Conservation (phyloP, 164 flowering plant species). For the Berberis vulgaris region DNA sequence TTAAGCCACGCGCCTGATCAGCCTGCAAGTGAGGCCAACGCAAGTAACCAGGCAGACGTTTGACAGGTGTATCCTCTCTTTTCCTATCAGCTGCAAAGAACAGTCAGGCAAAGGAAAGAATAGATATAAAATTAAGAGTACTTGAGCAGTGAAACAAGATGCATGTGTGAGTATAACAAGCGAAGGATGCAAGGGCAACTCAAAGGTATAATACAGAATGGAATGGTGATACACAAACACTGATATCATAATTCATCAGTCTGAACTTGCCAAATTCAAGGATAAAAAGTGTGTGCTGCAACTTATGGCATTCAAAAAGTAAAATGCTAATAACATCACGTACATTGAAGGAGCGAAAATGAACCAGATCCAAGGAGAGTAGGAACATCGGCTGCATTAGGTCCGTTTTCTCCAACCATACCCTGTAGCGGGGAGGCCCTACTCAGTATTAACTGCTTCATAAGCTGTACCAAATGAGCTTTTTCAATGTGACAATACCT, state of each 20-base stretch:
- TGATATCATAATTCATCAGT: not conserved
- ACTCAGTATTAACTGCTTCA: slow-evolving; percentile 67
- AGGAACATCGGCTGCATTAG: slow-evolving; percentile 87
- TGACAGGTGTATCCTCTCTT: slow-evolving; percentile 25
- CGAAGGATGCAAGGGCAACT: too few species aligned
- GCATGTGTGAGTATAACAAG: too few species aligned
- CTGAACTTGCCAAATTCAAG: slow-evolving; percentile 1
- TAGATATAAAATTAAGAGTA: not conserved
- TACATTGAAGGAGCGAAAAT: slow-evolving; percentile 72
- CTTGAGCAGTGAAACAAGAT: too few species aligned
- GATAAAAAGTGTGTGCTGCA: not conserved
- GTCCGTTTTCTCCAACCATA: slow-evolving; percentile 34
- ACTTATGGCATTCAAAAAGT: slow-evolving; percentile 2
- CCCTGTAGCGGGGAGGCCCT: slow-evolving; percentile 38
- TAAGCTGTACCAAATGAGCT: slow-evolving; percentile 83
- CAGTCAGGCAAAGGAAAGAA: not conserved
- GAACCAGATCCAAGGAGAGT: slow-evolving; percentile 76
- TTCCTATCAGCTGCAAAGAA: slow-evolving; percentile 44
- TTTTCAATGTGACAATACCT: slow-evolving; percentile 86
- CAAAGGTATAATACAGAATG: too few species aligned
- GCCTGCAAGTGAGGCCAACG: slow-evolving; percentile 97
- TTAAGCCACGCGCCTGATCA: slow-evolving; percentile 80
- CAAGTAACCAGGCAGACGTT: slow-evolving; percentile 46
- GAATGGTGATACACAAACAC: too few species aligned
- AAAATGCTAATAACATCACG: slow-evolving; percentile 13